phyloP scores from a whole-genome alignment of 1,284 basidiomycete species.

The Ganoderma multipileum region DNA sequence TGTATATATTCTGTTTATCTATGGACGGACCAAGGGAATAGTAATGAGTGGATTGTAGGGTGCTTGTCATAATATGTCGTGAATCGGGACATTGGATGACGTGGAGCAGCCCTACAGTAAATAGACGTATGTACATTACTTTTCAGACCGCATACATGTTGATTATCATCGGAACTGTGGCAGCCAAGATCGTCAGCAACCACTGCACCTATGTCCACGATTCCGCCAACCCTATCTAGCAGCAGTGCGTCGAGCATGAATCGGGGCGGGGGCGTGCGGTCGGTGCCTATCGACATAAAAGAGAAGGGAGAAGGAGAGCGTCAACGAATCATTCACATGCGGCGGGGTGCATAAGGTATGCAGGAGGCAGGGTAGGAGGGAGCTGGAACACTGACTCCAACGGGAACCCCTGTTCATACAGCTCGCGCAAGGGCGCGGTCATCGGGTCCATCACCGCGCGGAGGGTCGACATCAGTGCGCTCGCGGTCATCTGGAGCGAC shows the following conservation, averaged over 20 bases:
- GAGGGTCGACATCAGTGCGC: conserved; percentile 66
- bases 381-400: conserved; percentile 32
- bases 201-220: too few species aligned
- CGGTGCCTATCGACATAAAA: neutral
- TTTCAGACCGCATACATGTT: conserved; percentile 2
- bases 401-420: conserved; percentile 43
- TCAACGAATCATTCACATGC: conserved; percentile 5
- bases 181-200: neutral
- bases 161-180: neutral
- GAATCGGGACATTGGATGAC: neutral
- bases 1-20: neutral
- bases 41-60: neutral
- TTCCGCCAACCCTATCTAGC: neutral
- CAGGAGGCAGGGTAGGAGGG: neutral
- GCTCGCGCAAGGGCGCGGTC: conserved; percentile 51
- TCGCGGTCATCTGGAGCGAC: conserved; percentile 79
- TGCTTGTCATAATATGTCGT: conserved; percentile 9
- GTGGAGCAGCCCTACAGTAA: neutral
- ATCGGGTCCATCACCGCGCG: conserved; percentile 64
- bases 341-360: conserved; percentile 1
- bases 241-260: neutral
- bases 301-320: neutral
- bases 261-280: neutral
- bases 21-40: neutral
- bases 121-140: conserved; percentile 19